A percentile compares a stretch with the other conserved stretches of the same genome.
Conservation (phyloP, 192 early-diverging fungal species). For the Rhizoclosmatium globosum region DNA sequence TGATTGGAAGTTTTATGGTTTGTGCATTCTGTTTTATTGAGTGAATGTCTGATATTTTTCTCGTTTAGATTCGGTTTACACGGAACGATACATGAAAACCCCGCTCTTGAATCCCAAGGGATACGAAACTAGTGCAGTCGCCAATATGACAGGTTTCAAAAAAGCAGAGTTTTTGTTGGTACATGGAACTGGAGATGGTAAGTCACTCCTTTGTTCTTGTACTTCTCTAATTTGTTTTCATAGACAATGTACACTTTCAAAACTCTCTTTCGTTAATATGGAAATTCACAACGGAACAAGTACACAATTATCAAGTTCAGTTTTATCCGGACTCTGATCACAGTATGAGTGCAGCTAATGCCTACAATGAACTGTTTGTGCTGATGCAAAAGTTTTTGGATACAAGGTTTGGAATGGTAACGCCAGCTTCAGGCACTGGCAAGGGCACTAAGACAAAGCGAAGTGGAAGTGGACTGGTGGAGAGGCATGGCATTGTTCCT, state of each 20-base stretch:
- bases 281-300: conserved; percentile 72
- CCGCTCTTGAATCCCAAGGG: conserved; percentile 79
- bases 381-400: conserved; percentile 57
- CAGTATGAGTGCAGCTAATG: conserved; percentile 78
- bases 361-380: conserved; percentile 72
- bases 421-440: background rate
- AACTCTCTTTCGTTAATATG: conserved; percentile 84
- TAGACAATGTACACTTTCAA: conserved; percentile 84
- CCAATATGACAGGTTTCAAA: conserved; percentile 83
- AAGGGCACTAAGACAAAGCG: background rate
- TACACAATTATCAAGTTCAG: conserved; percentile 84
- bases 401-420: conserved; percentile 27
- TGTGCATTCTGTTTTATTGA: background rate
- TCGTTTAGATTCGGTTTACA: conserved; percentile 84
- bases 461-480: background rate
- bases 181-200: conserved; percentile 92
- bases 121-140: conserved; percentile 79
- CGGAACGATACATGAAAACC: conserved; percentile 96
- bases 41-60: background rate
- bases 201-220: conserved; percentile 23
- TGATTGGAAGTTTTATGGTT: conserved; percentile 80
- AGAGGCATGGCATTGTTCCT: conserved; percentile 13
- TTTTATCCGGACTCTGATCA: conserved; percentile 93
- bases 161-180: conserved; percentile 81
- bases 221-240: background rate